Conservation (phyloP, 805 yeast genomes). For the Sporopachydermia lactativora region DNA sequence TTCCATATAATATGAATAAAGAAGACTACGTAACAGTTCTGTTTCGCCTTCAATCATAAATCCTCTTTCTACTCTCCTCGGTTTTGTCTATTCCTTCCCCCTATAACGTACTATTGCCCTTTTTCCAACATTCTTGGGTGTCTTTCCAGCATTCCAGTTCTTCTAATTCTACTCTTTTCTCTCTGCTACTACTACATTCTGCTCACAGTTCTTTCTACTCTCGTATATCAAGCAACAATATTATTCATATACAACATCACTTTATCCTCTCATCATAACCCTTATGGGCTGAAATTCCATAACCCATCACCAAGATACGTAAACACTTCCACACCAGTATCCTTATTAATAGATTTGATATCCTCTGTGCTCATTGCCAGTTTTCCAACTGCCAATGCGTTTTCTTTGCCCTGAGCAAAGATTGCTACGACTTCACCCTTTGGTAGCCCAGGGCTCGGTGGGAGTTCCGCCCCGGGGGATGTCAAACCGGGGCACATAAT, state of each 20-base stretch:
- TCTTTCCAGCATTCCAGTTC: no score
- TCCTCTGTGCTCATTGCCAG: constrained; percentile 82
- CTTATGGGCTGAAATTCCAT: constrained; percentile 43
- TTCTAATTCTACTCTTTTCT: no score
- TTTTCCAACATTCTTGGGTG: no score
- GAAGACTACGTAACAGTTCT: no score
- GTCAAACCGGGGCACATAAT: constrained; percentile 96
- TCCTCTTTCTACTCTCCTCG: no score
- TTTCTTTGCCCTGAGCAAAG: constrained; percentile 86
- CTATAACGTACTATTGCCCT: no score
- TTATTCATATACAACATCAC: not conserved
- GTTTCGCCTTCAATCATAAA: no score
- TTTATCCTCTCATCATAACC: constrained; percentile 21
- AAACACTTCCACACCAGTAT: constrained; percentile 74
- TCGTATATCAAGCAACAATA: not conserved
- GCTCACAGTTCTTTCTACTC: constrained; percentile 3
- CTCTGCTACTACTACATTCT: constrained; percentile 15
- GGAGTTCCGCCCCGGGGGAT: constrained; percentile 66
- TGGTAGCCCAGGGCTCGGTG: constrained; percentile 52
- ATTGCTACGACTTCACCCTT: constrained; percentile 64
- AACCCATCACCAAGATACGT: constrained; percentile 85
- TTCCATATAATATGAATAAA: no score
- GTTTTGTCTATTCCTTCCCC: no score
- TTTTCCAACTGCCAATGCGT: constrained; percentile 84
- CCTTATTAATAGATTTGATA: constrained; percentile 69